Evolutionary conservation across 352 stramenopile species (phyloP).

Genomic region (Phytopythium delawarense): DNA sequence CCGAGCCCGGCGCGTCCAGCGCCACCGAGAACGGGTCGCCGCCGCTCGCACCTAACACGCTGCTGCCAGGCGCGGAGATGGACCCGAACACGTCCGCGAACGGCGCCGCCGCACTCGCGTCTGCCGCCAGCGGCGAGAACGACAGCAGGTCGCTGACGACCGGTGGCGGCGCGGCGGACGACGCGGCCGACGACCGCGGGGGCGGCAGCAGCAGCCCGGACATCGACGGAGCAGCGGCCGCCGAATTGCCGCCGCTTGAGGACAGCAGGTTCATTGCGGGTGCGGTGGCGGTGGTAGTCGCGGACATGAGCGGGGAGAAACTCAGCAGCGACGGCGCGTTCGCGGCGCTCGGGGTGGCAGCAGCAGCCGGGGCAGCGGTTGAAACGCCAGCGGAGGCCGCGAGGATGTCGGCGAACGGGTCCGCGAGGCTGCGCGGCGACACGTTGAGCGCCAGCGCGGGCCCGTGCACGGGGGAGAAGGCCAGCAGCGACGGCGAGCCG

Average conservation of each 20-base stretch:
- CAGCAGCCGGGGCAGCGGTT: background rate
- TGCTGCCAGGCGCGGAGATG: constrained; percentile 14
- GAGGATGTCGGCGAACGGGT: constrained; percentile 35
- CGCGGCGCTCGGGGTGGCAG: background rate
- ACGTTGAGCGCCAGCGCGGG: constrained; percentile 10
- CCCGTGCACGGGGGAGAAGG: constrained; percentile 30
- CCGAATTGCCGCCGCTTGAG: background rate
- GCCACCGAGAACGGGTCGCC: constrained; percentile 27
- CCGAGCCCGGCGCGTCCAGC: background rate
- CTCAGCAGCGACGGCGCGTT: constrained; percentile 11
- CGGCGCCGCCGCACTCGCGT: constrained; percentile 9
- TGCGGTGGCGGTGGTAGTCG: background rate
- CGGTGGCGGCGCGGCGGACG: background rate
- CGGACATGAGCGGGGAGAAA: constrained; percentile 15
- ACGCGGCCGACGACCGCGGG: background rate
- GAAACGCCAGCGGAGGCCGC: background rate
- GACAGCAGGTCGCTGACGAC: constrained; percentile 37
- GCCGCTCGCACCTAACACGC: constrained; percentile 9
- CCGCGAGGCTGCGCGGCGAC: constrained; percentile 25
- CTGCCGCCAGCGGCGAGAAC: constrained; percentile 46
- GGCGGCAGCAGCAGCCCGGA: background rate
- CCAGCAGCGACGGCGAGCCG: constrained; percentile 23
- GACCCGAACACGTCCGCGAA: constrained; percentile 28
- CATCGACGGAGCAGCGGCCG: background rate
- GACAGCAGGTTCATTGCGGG: background rate